Percentiles rank a stretch among this genome's conserved stretches.
Conservation (phyloP, 2,329 filamentous ascomycete genomes). For the Fusarium nygamai region DNA sequence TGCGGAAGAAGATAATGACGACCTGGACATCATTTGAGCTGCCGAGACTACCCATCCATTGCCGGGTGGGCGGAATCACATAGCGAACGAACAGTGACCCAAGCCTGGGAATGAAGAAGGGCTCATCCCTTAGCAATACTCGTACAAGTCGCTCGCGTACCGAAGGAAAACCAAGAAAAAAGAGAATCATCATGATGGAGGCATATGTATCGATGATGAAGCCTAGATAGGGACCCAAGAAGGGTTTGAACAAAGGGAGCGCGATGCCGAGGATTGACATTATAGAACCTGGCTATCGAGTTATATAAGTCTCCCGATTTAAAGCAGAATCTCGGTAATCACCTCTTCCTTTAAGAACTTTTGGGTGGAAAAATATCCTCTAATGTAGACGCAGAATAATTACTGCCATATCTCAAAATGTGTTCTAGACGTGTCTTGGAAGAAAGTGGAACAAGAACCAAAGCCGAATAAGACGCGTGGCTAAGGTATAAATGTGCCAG, state of each 20-base stretch:
- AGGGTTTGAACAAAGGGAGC: neutral
- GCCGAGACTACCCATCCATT: neutral
- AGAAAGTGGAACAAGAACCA: neutral
- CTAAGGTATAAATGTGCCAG: neutral
- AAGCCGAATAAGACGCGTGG: neutral
- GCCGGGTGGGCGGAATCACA: neutral
- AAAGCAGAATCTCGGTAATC: no score
- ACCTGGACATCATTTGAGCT: neutral
- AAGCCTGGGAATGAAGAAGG: neutral
- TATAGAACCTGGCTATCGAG: neutral
- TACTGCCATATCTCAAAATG: neutral
- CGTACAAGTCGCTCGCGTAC: neutral
- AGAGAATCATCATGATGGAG: neutral
- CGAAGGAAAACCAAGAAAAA: neutral
- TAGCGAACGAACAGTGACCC: fast-evolving
- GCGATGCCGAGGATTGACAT: neutral
- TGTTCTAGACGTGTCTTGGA: neutral
- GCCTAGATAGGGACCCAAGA: neutral
- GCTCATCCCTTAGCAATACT: neutral
- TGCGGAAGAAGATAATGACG: fast-evolving
- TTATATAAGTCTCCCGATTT: neutral
- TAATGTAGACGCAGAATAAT: neutral
- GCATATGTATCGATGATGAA: neutral
- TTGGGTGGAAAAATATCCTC: fast-evolving
- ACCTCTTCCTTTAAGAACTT: neutral